Conservation (phyloP, 73 alveolate species). For the Paramecium octaurelia region DNA sequence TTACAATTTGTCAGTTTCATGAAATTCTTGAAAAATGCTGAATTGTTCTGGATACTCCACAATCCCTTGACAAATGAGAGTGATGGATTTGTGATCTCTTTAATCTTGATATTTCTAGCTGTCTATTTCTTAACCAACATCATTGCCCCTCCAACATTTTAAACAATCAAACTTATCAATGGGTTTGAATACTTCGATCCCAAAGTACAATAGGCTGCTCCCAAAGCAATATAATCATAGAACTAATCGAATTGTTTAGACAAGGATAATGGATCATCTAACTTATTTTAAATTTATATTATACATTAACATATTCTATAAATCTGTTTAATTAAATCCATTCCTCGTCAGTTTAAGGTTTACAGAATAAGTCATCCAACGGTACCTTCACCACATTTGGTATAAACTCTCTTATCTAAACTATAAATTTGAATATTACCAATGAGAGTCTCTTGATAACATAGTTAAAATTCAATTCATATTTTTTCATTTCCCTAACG, state of each 20-base stretch:
- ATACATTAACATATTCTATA: constrained; percentile 9
- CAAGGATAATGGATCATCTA: background rate
- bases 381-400: background rate
- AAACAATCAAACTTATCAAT: background rate
- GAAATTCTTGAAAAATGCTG: background rate
- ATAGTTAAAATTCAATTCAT: background rate
- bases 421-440: background rate
- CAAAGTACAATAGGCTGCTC: background rate
- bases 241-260: background rate
- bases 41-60: constrained; percentile 19
- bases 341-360: background rate
- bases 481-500: background rate
- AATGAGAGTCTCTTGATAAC: constrained; percentile 20
- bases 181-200: background rate
- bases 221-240: background rate
- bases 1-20: background rate
- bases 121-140: background rate
- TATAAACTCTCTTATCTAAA: constrained; percentile 6
- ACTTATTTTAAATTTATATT: background rate
- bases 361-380: constrained; percentile 7
- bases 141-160: background rate
- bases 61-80: background rate
- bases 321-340: background rate
- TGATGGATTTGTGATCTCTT: constrained; percentile 25
- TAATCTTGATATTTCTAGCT: background rate